A percentile compares a stretch with the other conserved stretches of the same genome.
These are phyloP conservation scores for Pyrenochaeta sp. DNA, from an alignment of 2,329 filamentous ascomycete species.

Conservation along the genomic window DNA sequence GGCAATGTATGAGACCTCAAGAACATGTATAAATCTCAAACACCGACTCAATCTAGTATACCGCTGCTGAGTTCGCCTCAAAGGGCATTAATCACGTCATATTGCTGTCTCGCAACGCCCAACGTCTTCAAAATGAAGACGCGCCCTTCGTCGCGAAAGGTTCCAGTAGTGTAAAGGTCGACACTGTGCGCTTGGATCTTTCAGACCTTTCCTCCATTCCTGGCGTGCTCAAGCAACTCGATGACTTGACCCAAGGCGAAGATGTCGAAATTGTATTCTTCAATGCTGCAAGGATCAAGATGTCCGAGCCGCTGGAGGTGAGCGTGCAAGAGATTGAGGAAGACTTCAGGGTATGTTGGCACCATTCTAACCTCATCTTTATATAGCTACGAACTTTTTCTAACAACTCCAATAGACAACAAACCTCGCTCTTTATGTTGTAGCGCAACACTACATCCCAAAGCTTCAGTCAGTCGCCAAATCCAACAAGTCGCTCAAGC, in stretches of 20 bases:
- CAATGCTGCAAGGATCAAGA: conserved; percentile 61
- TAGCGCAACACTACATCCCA: conserved; percentile 59
- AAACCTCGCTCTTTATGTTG: conserved; percentile 58
- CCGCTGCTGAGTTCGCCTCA: conserved; percentile 53
- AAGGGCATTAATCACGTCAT: conserved; percentile 59
- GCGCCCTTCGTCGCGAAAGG: conserved; percentile 43
- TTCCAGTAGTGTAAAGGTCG: conserved; percentile 45
- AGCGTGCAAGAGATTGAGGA: conserved; percentile 56
- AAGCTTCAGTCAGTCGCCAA: conserved; percentile 45
- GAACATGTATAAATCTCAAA: neutral
- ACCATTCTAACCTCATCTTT: neutral
- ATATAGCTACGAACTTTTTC: neutral
- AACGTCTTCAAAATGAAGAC: conserved; percentile 52
- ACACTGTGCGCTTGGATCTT: conserved; percentile 57
- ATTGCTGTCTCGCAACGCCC: conserved; percentile 56
- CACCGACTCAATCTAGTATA: conserved; percentile 20
- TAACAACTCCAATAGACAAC: conserved; percentile 49
- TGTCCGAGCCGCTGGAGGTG: conserved; percentile 54
- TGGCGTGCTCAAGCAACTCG: conserved; percentile 52
- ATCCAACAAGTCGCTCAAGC: conserved; percentile 44
- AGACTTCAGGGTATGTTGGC: conserved; percentile 61
- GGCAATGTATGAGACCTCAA: conserved; percentile 38
- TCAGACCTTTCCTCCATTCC: conserved; percentile 51
- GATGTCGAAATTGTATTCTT: conserved; percentile 60
- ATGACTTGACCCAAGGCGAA: conserved; percentile 40